phyloP scores from a whole-genome alignment of 345 rosid species.

The Citrus cavaleriei region DNA sequence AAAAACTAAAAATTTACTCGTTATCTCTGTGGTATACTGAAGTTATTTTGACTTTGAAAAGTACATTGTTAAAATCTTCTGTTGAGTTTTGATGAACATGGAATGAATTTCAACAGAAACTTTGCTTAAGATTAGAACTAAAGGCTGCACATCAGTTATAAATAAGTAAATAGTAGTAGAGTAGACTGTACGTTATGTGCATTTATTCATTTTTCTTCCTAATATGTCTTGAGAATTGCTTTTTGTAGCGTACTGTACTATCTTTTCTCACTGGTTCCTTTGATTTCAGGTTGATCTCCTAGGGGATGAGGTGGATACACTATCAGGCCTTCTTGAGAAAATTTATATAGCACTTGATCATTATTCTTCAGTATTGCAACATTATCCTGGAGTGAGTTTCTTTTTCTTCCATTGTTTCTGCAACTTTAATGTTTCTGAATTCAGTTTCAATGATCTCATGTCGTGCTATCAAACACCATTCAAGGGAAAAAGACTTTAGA shows the following conservation, averaged over 20 bases:
- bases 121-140: not conserved
- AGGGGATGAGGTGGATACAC: constrained; percentile 84
- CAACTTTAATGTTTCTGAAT: not conserved
- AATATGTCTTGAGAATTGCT: not conserved
- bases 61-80: not conserved
- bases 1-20: not conserved
- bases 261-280: constrained; percentile 12
- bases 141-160: not conserved
- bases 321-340: constrained; percentile 76
- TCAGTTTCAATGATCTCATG: not conserved
- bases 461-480: not conserved
- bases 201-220: not conserved
- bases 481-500: not conserved
- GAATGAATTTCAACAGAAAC: not conserved
- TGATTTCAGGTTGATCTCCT: constrained; percentile 83
- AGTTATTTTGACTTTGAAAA: not conserved
- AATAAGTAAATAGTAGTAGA: not conserved
- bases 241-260: not conserved
- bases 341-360: constrained; percentile 91
- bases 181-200: not conserved
- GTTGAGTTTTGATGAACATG: not conserved
- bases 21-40: not conserved
- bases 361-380: constrained; percentile 79
- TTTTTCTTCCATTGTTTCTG: not conserved
- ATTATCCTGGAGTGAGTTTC: constrained; percentile 84